Base-by-base conservation (phyloP, 805 yeast genomes). In the Nakazawaea ishiwadae region DNA sequence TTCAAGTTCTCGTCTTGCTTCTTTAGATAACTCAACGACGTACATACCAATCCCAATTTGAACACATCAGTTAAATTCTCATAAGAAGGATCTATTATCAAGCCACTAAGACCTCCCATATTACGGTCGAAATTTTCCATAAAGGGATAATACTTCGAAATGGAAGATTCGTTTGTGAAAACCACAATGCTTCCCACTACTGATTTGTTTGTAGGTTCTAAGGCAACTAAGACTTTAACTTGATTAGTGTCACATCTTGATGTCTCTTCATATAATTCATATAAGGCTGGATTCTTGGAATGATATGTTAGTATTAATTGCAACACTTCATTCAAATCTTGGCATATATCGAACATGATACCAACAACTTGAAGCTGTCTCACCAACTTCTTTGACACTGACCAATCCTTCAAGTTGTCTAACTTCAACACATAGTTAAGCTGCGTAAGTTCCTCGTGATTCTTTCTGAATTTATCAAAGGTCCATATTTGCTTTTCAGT, bases 311-410 rank as follows among this genome's bases (percentile, higher is more conserved):
- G 51, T 5, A 74, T 58, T n/a, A 75, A 53, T n/a, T 59, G 56
- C 48, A 68, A 53, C 31, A 76, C 56, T 47, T 70, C 68, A 3
- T 59, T 57, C 10, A 68, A 55, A 43, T 71, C 65, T 44, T 58
- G 62, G 49, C 79, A 71, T n/a, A 77, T 64, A 49, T 75, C 80
- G 55, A 78, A 77, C 46, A 76, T 59, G 11, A 77, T 71, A 3
- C 81, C 81, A 30, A 75, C 75, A 42, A 75, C 72, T 62, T 72
- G 75, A 47, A 78, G 62, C 46, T 74, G 79, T 38, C 72, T 59
- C 31, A 76, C 73, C 5, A 77, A 66, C 48, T 74, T 74, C 44
- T 71, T 67, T 2, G 81, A 73, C 4, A 78, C 77, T 45, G 56
- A 63, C 83, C 83, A 77, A 23, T 59, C 54, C 4, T 56, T 54